Evolutionary conservation across 345 rosid species (phyloP).

Genomic region (Populus pruinosa): DNA sequence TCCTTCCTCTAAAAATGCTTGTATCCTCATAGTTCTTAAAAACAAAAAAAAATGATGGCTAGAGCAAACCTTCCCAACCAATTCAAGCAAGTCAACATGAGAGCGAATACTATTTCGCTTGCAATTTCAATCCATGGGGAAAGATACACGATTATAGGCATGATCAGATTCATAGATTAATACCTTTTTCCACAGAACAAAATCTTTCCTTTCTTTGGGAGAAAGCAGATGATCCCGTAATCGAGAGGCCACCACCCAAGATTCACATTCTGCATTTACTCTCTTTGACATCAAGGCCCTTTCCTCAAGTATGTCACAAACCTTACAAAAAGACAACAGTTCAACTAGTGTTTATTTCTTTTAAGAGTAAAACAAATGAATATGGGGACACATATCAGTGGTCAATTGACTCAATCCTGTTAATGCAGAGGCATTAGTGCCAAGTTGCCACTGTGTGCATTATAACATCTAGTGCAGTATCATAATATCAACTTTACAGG

Average conservation of each 20-base stretch:
- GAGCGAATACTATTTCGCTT: neutral
- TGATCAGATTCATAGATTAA: neutral
- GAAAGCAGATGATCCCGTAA: slow-evolving; percentile 82
- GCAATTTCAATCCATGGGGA: neutral
- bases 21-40: neutral
- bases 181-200: slow-evolving; percentile 80
- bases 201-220: slow-evolving; percentile 84
- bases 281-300: slow-evolving; percentile 60
- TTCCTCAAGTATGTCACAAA: slow-evolving; percentile 86
- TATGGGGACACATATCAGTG: neutral
- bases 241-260: slow-evolving; percentile 84
- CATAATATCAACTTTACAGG: neutral
- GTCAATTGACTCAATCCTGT: neutral
- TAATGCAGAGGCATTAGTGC: neutral
- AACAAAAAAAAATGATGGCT: neutral
- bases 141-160: slow-evolving; percentile 1
- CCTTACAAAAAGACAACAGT: slow-evolving; percentile 37
- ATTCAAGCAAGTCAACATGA: neutral
- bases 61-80: neutral
- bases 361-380: neutral
- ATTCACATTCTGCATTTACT: slow-evolving; percentile 46
- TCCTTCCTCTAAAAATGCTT: no score
- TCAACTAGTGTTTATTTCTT: neutral
- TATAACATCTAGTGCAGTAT: neutral
- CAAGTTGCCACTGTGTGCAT: neutral